Evolutionary conservation across 2,329 filamentous ascomycete species (phyloP).

Genomic region (Paraphoma chrysanthemicola): DNA sequence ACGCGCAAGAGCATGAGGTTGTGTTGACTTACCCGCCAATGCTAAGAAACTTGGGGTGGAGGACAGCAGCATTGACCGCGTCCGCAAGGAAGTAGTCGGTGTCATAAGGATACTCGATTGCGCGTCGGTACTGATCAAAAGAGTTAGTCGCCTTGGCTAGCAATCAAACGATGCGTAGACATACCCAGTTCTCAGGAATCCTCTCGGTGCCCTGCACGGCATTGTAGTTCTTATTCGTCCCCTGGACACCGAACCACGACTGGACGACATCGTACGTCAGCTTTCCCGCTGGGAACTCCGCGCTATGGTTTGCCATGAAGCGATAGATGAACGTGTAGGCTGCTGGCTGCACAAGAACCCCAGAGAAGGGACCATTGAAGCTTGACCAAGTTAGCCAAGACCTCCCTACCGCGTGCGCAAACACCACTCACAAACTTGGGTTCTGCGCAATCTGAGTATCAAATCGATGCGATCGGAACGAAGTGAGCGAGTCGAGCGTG

Average conservation of each 20-base stretch:
- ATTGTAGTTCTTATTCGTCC: conserved; percentile 18
- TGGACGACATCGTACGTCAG: conserved; percentile 24
- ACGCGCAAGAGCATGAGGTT: neutral
- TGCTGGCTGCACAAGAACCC: conserved; percentile 31
- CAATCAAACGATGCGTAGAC: neutral
- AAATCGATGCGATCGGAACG: conserved; percentile 26
- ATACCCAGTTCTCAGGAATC: conserved; percentile 29
- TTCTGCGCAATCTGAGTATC: conserved; percentile 25
- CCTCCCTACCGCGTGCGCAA: neutral
- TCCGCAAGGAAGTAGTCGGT: conserved; percentile 27
- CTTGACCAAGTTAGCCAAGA: neutral
- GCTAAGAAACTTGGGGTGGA: conserved; percentile 31
- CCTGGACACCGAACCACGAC: conserved; percentile 31
- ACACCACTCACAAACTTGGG: conserved; percentile 14
- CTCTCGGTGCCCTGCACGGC: conserved; percentile 24
- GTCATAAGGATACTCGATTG: conserved; percentile 30
- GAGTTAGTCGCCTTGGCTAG: neutral
- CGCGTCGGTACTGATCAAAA: conserved; percentile 22
- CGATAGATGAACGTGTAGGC: conserved; percentile 35
- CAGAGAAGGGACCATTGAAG: conserved; percentile 31
- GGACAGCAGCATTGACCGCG: conserved; percentile 18
- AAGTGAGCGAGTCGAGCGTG: conserved; percentile 26
- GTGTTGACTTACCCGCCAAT: conserved; percentile 21
- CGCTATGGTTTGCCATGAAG: conserved; percentile 35
- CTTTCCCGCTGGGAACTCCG: conserved; percentile 19